A percentile compares a stretch with the other conserved stretches of the same genome.
Evolutionary conservation across 2,329 filamentous ascomycete genomes (phyloP).

Genomic region (Leptoxyphium fumago): DNA sequence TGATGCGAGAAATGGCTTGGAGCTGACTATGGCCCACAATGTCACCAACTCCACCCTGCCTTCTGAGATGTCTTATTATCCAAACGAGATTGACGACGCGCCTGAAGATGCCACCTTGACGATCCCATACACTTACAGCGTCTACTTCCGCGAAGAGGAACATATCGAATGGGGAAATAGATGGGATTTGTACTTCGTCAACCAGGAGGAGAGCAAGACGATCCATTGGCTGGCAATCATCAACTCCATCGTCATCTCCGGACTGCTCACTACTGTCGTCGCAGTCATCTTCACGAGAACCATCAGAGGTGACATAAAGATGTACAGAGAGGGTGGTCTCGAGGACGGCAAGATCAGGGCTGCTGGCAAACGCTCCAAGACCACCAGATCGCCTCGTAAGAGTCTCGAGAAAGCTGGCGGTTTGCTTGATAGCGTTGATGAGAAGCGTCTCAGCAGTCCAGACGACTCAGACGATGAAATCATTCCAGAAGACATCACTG

Average conservation of each 20-base stretch:
- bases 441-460: conserved; percentile 27
- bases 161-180: conserved; percentile 68
- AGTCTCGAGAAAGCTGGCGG: conserved; percentile 35
- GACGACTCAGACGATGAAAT: conserved; percentile 57
- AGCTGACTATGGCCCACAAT: conserved; percentile 53
- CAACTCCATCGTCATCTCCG: conserved; percentile 74
- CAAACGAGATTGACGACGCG: conserved; percentile 37
- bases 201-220: conserved; percentile 65
- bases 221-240: conserved; percentile 83
- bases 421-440: conserved; percentile 23
- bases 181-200: conserved; percentile 83
- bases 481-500: conserved; percentile 61
- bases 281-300: conserved; percentile 70
- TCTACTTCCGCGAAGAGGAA: conserved; percentile 76
- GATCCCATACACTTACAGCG: conserved; percentile 77
- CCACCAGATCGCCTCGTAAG: conserved; percentile 26
- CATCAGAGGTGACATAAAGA: conserved; percentile 63
- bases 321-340: conserved; percentile 47
- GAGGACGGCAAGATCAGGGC: conserved; percentile 51
- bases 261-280: conserved; percentile 62
- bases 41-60: conserved; percentile 37
- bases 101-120: conserved; percentile 52
- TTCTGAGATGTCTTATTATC: conserved; percentile 42
- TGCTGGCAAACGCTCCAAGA: conserved; percentile 32
- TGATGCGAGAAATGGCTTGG: conserved; percentile 48